Base-by-base conservation (phyloP, 2,329 filamentous ascomycete genomes). In the Cyphellophora attinorum region DNA sequence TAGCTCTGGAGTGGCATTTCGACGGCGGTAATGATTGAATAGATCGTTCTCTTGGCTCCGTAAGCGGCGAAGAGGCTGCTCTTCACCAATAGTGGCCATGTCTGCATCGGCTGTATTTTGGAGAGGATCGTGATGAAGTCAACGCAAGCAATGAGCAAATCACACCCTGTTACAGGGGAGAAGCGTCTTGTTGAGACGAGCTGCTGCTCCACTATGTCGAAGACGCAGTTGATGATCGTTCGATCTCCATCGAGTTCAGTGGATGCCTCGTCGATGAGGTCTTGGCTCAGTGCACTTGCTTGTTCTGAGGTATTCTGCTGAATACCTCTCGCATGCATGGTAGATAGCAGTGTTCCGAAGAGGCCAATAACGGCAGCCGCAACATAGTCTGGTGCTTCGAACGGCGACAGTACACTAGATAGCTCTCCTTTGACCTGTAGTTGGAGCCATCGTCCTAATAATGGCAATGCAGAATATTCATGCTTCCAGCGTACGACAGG, bases 81-180 rank as follows among this genome's bases (percentile, higher is more conserved):
- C 38, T 85, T 77, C 3, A 80, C 76, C 49, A 98, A 71, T 54
- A 89, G 84, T 3, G 89, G 86, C 88, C 91, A 96, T 5, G 94
- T 78, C 40, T 88, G 72, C 37, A 81, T 82, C 1, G 91, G 89
- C 33, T 81, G 75, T n/a, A 81, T 48, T 6, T 71, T 68, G 16
- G 91, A 59, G 12, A 93, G 63, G 3, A 80, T 76, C 46, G 81
- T 73, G 23, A 93, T 64, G 50, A 96, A 95, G 34, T 85, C 79
- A 14, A 88, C 61, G 53, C 85, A 93, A 15, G 82, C 76, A 31
- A 88, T 70, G 2, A 79, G 68, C 17, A 93, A 67, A 21, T 77
- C 73, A 25, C 21, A 25, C 8, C 21, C 21, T 8, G 21, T 8
- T 25, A n/a, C 21, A 8, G 21, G 21, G 8, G 21, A 25, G 21